Base-by-base conservation (phyloP, 495 filamentous ascomycete species). In the Trichocladium antarcticum region DNA sequence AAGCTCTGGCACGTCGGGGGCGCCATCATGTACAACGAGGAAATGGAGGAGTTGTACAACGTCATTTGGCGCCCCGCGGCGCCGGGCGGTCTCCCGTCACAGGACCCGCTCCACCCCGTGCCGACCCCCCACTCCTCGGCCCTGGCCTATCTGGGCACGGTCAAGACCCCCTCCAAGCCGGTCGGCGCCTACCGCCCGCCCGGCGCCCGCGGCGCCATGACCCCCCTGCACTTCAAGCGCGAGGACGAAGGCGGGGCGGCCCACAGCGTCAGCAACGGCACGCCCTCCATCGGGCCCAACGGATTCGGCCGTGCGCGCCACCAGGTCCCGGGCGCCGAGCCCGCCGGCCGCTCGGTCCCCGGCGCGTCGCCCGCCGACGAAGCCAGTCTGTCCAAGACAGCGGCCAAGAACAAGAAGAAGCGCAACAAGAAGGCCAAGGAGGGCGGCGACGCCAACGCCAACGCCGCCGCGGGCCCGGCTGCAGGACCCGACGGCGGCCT, bases 401-500 rank as follows among this genome's bases (percentile, higher is more conserved):
- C 89, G 0, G 68, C 89, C 44, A 95, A 96, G 73, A 98, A 97
- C 72, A 96, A 96, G 80, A 97, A 96, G 78, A 98, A 98, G 77
- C 77, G 90, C 61, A 89, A 88, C 45, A 95, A 93, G 75, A 97
- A 96, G 67, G 79, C 80, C 22, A 92, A 89, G 64, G 86, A 89
- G 22, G 76, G 75, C 6, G 84, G 67, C 54, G 66, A 51, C 52
- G 64, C 53, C 49, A 64, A 57, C 27, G 68, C 60, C n/a, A 48
- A 39, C 31, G 54, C 40, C 2, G 59, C 54, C 21, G 37, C n/a
- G n/a, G n/a, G n/a, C n/a, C n/a, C n/a, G n/a, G n/a, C n/a, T n/a
- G n/a, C n/a, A n/a, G n/a, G n/a, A n/a, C n/a, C 45, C 21, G 57
- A 60, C 10, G 64, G 59, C 37, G 65, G 68, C 16, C 58, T 72